These are phyloP conservation scores for Apiotrichum montevideense DNA, from an alignment of 1,284 basidiomycete genomes.

Conservation along the genomic window DNA sequence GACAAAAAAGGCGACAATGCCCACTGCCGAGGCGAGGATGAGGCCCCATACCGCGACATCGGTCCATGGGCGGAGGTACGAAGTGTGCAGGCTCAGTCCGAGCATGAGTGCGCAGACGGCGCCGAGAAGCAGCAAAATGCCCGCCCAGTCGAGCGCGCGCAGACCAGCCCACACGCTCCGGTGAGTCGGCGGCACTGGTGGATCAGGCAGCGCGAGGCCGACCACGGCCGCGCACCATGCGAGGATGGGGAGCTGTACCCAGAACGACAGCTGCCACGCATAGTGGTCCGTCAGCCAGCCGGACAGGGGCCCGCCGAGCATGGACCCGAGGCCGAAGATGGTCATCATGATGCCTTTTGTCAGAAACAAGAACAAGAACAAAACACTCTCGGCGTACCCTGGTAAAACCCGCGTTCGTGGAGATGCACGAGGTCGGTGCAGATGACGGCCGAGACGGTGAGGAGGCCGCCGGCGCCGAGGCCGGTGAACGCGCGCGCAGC, in stretches of 20 bases:
- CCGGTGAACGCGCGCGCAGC: conserved; percentile 39
- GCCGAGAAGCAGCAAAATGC: conserved; percentile 55
- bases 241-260: conserved; percentile 36
- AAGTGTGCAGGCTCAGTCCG: conserved; percentile 71
- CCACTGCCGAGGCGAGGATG: conserved; percentile 55
- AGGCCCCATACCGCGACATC: conserved; percentile 63
- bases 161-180: conserved; percentile 27
- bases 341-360: conserved; percentile 43
- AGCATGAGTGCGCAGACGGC: conserved; percentile 68
- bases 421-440: conserved; percentile 45
- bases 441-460: conserved; percentile 44
- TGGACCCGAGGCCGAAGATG: conserved; percentile 41
- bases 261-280: conserved; percentile 43
- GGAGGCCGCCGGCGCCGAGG: conserved; percentile 45
- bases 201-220: conserved; percentile 31
- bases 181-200: conserved; percentile 36
- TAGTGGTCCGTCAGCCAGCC: conserved; percentile 41
- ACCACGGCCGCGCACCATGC: conserved; percentile 32
- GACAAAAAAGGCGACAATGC: conserved; percentile 56
- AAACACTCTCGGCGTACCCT: conserved; percentile 29
- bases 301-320: conserved; percentile 41
- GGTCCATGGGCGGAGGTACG: conserved; percentile 72
- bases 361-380: neutral
- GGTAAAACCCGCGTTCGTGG: conserved; percentile 45
- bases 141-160: conserved; percentile 38